Evolutionary conservation across 345 rosid species (phyloP), one percentile per base, ranked within the genome.

Genomic region (Zanthoxylum bungeanum): DNA sequence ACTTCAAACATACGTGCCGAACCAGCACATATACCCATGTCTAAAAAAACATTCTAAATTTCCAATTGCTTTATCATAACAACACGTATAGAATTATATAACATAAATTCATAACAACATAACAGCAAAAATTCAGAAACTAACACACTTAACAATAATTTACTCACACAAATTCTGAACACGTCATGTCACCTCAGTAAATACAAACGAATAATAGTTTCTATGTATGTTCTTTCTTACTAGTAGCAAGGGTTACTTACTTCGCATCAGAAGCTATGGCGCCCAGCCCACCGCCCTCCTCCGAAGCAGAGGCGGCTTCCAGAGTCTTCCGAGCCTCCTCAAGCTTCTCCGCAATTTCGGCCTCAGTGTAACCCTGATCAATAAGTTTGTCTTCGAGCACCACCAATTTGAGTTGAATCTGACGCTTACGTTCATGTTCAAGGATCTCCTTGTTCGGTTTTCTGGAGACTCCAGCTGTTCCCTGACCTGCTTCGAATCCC

Each of bases 361-460:
- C 81, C 47, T 93, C 97, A 7, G 95, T 85, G 69, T 78, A 96
- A 4, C 98, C 97, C 73, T 88, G 95, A 25, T 88, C 97, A 1
- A 80, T 53, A 47, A 91, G 91, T 83, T 91, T 86, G 67, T 91
- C 96, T 75, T 91, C 95, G 4, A 93, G 97, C 46, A 89, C 75
- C 7, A 76, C 90, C 24, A 96, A 93, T 86, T 83, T 91, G 71
- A 96, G 93, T 70, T 91, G 90, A n/a, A 91, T 85, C 86, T 91
- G 98, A 34, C 98, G 93, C 76, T 89, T 93, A 53, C 97, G 87
- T 31, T 91, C 99, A 62, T 93, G 98, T 81, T 96, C 96, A 1
- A 93, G 91, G 55, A 96, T 93, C 19, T 86, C 97, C 79, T 80
- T 86, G 64, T 93, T 89, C 4, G 96, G 90, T 79, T 91, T 91